Conservation (phyloP, 176 grass and related monocot species). For the Pontederia paniculata region DNA sequence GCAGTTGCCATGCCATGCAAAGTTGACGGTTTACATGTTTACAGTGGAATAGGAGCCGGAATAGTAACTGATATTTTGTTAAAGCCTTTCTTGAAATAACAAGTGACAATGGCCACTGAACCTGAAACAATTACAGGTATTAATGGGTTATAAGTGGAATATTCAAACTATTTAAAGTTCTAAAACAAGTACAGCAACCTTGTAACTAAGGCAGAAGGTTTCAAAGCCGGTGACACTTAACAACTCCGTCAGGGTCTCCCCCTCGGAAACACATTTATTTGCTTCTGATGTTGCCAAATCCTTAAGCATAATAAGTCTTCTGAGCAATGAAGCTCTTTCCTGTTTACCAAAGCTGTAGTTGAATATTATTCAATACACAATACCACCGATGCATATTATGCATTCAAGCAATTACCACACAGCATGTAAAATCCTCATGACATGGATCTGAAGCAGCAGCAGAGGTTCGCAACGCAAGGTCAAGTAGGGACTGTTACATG, state of each 20-base stretch:
- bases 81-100: constrained; percentile 94
- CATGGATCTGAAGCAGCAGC: constrained; percentile 82
- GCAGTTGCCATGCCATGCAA: constrained; percentile 89
- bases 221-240: constrained; percentile 80
- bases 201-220: constrained; percentile 75
- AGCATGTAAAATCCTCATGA: constrained; percentile 91
- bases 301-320: constrained; percentile 65
- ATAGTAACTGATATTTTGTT: constrained; percentile 92
- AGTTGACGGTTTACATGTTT: constrained; percentile 88
- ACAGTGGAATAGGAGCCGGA: constrained; percentile 91
- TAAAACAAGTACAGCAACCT: constrained; percentile 35
- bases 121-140: constrained; percentile 36
- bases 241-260: constrained; percentile 40
- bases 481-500: constrained; percentile 72
- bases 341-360: constrained; percentile 28
- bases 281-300: constrained; percentile 41
- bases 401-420: constrained; percentile 51
- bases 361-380: constrained; percentile 2
- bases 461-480: constrained; percentile 82
- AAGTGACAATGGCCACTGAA: constrained; percentile 94
- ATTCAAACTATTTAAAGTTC: background rate
- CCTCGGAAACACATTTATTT: constrained; percentile 36
- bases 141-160: constrained; percentile 8
- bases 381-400: constrained; percentile 10
- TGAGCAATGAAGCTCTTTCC: constrained; percentile 83